These are phyloP conservation scores for Nakaseomyces kungkrabaensis DNA, from an alignment of 1,139 yeast species.

Conservation along the genomic window DNA sequence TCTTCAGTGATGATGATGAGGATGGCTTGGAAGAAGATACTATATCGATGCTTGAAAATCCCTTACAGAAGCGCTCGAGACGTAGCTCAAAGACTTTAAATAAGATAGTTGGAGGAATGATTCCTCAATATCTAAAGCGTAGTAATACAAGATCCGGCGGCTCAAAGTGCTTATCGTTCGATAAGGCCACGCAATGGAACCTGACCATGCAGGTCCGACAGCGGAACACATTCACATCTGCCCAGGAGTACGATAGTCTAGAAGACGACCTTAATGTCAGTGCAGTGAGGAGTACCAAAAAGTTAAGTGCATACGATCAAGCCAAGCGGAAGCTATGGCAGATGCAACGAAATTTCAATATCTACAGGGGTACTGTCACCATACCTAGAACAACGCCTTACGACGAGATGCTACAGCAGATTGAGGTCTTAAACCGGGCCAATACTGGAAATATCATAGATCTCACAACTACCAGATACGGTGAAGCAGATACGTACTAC, in stretches of 20 bases:
- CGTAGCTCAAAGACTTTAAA: not conserved
- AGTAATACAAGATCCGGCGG: not conserved
- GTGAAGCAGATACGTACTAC: constrained; percentile 9
- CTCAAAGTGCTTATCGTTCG: not conserved
- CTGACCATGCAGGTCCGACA: not conserved
- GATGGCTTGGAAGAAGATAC: not conserved
- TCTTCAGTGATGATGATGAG: constrained; percentile 1
- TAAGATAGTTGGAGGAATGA: not conserved
- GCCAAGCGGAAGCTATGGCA: constrained; percentile 17
- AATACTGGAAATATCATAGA: constrained; percentile 22
- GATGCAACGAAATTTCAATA: constrained; percentile 18
- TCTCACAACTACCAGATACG: constrained; percentile 25
- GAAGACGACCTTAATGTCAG: not conserved
- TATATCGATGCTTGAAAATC: not conserved
- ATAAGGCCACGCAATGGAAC: not conserved
- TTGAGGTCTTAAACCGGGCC: constrained; percentile 20
- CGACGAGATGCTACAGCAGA: constrained; percentile 19
- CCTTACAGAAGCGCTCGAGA: not conserved
- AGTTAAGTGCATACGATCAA: not conserved
- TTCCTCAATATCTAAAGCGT: not conserved
- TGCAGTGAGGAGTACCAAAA: not conserved
- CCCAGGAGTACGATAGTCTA: not conserved
- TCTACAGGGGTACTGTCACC: constrained; percentile 17
- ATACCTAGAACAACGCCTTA: constrained; percentile 18
- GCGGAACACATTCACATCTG: not conserved